A percentile compares a stretch with the other conserved stretches of the same genome.
Conservation (phyloP, 768 basidiomycete species). For the Lentinula boryana region DNA sequence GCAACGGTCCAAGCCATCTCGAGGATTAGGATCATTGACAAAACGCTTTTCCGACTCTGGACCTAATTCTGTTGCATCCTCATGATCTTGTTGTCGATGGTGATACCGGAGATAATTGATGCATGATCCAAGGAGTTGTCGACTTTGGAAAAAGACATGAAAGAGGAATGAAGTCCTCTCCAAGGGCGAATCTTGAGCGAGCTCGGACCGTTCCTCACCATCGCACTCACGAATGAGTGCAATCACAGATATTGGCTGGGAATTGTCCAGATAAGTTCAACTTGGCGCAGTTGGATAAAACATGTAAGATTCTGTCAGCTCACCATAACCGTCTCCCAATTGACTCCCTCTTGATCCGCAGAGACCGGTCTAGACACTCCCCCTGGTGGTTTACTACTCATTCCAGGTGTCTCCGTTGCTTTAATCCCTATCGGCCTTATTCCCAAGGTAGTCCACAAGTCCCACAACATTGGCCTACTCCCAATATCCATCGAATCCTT, state of each 20-base stretch:
- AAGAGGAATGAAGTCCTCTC: not conserved
- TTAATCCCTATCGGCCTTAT: not conserved
- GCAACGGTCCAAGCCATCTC: not conserved
- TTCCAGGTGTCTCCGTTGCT: not conserved
- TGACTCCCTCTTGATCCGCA: slow-evolving; percentile 9
- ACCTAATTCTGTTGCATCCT: not conserved
- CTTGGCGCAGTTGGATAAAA: not conserved
- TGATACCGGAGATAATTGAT: not conserved
- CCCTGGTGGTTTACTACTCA: no score
- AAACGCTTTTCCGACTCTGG: not conserved
- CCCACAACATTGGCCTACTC: not conserved
- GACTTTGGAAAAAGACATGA: not conserved
- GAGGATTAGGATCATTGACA: not conserved
- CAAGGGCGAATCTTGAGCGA: not conserved
- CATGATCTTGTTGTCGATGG: not conserved
- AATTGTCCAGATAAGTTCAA: not conserved
- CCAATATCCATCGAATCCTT: not conserved
- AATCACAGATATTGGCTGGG: not conserved
- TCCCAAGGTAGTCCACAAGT: not conserved
- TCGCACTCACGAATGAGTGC: not conserved
- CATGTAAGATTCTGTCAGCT: not conserved
- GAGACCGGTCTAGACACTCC: not conserved
- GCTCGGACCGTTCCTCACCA: not conserved
- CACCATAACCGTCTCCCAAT: slow-evolving; percentile 33
- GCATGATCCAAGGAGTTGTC: not conserved